A percentile compares a stretch with the other conserved stretches of the same genome.
Evolutionary conservation across 1,284 basidiomycete genomes (phyloP).

Genomic region (Thecaphora thlaspeos): DNA sequence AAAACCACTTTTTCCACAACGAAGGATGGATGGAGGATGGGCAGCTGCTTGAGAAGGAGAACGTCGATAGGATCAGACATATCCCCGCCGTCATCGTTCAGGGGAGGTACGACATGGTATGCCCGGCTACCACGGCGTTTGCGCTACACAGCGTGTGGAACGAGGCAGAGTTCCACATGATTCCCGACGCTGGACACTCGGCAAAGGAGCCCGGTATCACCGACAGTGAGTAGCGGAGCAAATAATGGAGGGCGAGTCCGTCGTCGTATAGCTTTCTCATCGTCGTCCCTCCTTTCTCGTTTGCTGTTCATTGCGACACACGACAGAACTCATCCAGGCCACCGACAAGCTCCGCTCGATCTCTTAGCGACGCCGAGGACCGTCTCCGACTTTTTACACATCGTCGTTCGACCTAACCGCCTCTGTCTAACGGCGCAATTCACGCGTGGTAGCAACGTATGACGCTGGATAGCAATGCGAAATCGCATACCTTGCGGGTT

Average conservation of each 20-base stretch:
- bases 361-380: too few species aligned
- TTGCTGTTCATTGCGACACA: not conserved
- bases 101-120: constrained; percentile 64
- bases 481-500: too few species aligned
- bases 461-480: too few species aligned
- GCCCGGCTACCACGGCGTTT: constrained; percentile 60
- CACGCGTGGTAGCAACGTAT: too few species aligned
- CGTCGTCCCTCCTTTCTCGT: not conserved
- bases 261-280: not conserved
- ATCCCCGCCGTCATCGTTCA: constrained; percentile 77
- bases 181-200: constrained; percentile 89
- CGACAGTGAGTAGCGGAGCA: constrained; percentile 57
- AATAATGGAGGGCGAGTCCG: not conserved
- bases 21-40: constrained; percentile 87
- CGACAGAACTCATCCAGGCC: constrained; percentile 67
- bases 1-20: constrained; percentile 80
- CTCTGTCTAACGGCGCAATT: too few species aligned
- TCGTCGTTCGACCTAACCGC: too few species aligned
- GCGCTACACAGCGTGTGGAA: constrained; percentile 49
- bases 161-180: constrained; percentile 60
- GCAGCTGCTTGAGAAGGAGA: constrained; percentile 76
- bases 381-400: too few species aligned
- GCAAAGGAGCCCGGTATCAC: constrained; percentile 74
- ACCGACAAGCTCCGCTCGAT: constrained; percentile 49
- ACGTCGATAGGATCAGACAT: constrained; percentile 76